Evolutionary conservation across 2,329 filamentous ascomycete species (phyloP).

Genomic region (Cryphonectria carpinicola): DNA sequence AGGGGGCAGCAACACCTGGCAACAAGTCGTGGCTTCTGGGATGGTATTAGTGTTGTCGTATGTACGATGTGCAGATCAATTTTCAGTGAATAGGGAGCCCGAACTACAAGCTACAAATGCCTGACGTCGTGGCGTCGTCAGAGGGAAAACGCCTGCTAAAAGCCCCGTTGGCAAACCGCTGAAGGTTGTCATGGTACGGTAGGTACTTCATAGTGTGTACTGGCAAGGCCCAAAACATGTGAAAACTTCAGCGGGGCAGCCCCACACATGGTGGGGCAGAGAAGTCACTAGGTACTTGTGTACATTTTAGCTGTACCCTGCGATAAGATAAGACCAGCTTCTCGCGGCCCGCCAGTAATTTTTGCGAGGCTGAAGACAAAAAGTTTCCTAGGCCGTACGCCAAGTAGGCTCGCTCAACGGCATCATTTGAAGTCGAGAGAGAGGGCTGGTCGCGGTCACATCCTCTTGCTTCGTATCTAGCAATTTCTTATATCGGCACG

Average conservation of each 20-base stretch:
- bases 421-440: neutral
- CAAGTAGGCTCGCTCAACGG: neutral
- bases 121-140: neutral
- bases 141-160: neutral
- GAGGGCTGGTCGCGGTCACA: neutral
- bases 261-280: neutral
- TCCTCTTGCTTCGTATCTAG: neutral
- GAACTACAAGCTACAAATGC: neutral
- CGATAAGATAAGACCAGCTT: slow-evolving; percentile 25
- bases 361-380: slow-evolving; percentile 14
- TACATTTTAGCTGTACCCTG: neutral
- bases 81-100: neutral
- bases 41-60: neutral
- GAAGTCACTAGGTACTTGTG: neutral
- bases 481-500: neutral
- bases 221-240: neutral
- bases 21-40: neutral
- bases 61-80: neutral
- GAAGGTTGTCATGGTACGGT: neutral
- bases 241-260: neutral
- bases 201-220: neutral
- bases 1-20: slow-evolving; percentile 3
- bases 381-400: neutral
- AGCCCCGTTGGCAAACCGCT: neutral
- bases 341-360: slow-evolving; percentile 15